phyloP scores from a whole-genome alignment of 2,329 filamentous ascomycete species.

The Endothia cerciana region DNA sequence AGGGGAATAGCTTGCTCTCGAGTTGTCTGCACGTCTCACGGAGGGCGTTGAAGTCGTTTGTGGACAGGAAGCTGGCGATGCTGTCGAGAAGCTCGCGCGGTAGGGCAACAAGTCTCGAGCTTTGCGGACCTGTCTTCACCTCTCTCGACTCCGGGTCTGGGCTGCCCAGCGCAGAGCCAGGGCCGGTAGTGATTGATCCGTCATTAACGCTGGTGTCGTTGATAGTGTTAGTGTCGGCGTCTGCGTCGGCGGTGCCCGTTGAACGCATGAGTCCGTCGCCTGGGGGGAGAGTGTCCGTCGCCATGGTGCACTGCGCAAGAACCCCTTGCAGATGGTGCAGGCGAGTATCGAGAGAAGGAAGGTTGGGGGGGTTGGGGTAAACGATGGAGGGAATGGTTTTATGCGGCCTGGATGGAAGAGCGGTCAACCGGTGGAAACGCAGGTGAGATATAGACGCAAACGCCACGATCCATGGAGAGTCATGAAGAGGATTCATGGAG shows the following conservation, averaged over 20 bases:
- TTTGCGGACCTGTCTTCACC: no score
- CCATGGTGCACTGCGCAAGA: neutral
- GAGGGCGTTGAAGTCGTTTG: slow-evolving; percentile 57
- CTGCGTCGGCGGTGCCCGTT: neutral
- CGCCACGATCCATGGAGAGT: no score
- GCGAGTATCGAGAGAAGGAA: neutral
- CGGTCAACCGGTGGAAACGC: neutral
- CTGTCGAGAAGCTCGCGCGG: slow-evolving; percentile 63
- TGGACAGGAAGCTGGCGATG: slow-evolving; percentile 57
- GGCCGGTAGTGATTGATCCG: neutral
- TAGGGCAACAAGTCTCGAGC: slow-evolving; percentile 37
- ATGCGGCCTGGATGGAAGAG: neutral
- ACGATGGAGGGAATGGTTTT: neutral
- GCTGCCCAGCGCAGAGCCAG: neutral
- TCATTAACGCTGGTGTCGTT: neutral
- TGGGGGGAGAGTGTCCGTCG: neutral
- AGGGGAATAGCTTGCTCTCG: slow-evolving; percentile 57
- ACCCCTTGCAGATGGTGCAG: neutral
- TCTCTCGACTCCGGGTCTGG: neutral
- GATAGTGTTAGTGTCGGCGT: neutral
- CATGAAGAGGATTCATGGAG: no score
- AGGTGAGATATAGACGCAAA: neutral
- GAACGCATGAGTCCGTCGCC: neutral
- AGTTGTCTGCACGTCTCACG: slow-evolving; percentile 59
- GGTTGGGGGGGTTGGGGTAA: neutral